A percentile compares a stretch with the other conserved stretches of the same genome.
These are phyloP conservation scores for Calonectria montana DNA, from an alignment of 2,329 filamentous ascomycete species.

Conservation along the genomic window DNA sequence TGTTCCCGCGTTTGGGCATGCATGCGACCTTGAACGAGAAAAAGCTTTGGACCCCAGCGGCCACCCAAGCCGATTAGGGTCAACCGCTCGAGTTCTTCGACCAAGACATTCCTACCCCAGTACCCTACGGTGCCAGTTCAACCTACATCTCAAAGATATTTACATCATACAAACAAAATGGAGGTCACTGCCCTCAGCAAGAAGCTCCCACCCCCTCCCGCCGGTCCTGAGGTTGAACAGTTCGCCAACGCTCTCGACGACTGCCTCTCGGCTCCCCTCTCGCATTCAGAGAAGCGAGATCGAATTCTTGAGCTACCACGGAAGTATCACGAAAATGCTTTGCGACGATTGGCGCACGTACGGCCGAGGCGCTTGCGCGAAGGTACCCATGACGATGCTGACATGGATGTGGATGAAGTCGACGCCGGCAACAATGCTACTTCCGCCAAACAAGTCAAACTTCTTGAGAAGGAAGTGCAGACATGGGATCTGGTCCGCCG, in stretches of 20 bases:
- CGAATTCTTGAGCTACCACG: conserved; percentile 73
- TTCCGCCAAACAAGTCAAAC: conserved; percentile 47
- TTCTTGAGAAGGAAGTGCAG: conserved; percentile 85
- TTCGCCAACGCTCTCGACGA: conserved; percentile 87
- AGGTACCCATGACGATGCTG: conserved; percentile 57
- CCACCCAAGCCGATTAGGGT: conserved; percentile 42
- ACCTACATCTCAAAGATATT: neutral
- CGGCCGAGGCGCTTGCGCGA: conserved; percentile 43
- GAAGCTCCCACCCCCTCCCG: conserved; percentile 29
- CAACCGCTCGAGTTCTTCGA: conserved; percentile 26
- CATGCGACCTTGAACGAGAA: conserved; percentile 35
- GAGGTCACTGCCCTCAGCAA: conserved; percentile 20
- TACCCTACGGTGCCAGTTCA: neutral
- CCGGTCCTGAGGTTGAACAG: conserved; percentile 84
- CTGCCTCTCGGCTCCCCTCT: conserved; percentile 67
- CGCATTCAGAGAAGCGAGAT: conserved; percentile 67
- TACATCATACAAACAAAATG: conserved; percentile 27
- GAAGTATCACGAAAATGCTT: conserved; percentile 68
- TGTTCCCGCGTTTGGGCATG: conserved; percentile 33
- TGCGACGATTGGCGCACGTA: conserved; percentile 46
- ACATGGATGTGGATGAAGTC: conserved; percentile 67
- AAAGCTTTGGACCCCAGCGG: conserved; percentile 39
- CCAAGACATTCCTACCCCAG: neutral
- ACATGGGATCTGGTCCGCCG: conserved; percentile 89
- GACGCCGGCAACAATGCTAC: conserved; percentile 48